Conservation (phyloP, 176 grass and related monocot genomes). For the Bonia amplexicaulis region DNA sequence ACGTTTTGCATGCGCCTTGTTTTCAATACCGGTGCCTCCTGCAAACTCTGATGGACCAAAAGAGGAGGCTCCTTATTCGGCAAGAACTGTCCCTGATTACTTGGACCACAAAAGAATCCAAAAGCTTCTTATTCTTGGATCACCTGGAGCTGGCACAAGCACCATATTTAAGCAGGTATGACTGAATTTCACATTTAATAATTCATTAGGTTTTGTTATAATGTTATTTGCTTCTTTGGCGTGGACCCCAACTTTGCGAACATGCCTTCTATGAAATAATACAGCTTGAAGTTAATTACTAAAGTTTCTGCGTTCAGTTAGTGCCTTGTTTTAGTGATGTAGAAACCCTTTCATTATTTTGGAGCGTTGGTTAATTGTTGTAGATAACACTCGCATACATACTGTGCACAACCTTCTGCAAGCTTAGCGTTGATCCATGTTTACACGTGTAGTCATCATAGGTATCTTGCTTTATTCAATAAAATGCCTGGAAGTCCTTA, state of each 20-base stretch:
- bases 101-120: conserved; percentile 76
- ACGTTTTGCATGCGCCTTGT: conserved; percentile 65
- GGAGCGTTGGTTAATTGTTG: neutral
- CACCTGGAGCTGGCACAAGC: conserved; percentile 78
- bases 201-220: neutral
- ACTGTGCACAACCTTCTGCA: neutral
- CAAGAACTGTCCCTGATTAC: conserved; percentile 63
- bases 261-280: neutral
- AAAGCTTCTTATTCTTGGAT: conserved; percentile 88
- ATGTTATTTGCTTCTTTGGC: neutral
- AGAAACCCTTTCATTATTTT: neutral
- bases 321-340: neutral
- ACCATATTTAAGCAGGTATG: conserved; percentile 94
- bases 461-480: neutral
- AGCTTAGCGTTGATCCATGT: neutral
- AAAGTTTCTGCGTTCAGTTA: neutral
- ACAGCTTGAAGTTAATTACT: neutral
- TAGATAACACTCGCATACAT: neutral
- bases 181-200: conserved; percentile 7
- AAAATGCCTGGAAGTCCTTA: neutral
- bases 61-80: conserved; percentile 58
- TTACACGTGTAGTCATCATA: neutral
- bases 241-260: neutral
- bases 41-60: conserved; percentile 29
- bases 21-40: conserved; percentile 81